Evolutionary conservation across 2,329 filamentous ascomycete species (phyloP), one percentile per base, ranked within the genome.

Genomic region (Dendrostoma leiphaemia): DNA sequence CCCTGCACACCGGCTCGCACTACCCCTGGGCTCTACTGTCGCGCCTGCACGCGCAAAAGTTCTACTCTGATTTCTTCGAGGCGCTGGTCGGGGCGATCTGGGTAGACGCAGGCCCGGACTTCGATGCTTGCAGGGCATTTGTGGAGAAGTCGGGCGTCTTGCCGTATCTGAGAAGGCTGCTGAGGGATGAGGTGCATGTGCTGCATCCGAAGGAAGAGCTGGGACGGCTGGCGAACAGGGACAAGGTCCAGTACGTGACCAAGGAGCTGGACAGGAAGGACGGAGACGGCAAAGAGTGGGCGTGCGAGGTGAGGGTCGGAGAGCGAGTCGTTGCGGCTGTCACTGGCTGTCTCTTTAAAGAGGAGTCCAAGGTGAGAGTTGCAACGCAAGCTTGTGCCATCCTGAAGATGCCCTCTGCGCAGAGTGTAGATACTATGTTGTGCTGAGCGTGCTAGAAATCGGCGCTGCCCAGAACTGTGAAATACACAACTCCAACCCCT

Each of bases 31-130:
- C 81, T 1, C 69, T 84, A 0, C 80, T 97, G 1, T 76, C 84
- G 0, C 76, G 80, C 0, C 74, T 95, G 1, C 76, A 79, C 13
- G 78, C 85, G 0, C 82, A 82, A 15, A 97, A 97, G 65, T 89
- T 90, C 68, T 87, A 88, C 69, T 93, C 88, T 0, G 92, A 97
- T 67, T 72, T 97, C 7, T 76, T 97, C 9, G 93, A 97, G 72
- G 82, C 83, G 29, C 67, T 95, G 0, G 69, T 97, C 0, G 93
- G 90, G 0, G 92, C 91, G 0, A 78, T 97, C 0, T 97, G 89
- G 76, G 75, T 96, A 19, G 94, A 97, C 67, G 89, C 78, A 0
- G 88, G 88, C 0, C 48, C 48, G 19, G 77, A 80, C 1, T 65
- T 90, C 13, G 73, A 73, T 0, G 67, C 66, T 0, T 95, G 90